phyloP scores from a whole-genome alignment of 73 alveolate genomes.

The Durusdinium trenchii region DNA sequence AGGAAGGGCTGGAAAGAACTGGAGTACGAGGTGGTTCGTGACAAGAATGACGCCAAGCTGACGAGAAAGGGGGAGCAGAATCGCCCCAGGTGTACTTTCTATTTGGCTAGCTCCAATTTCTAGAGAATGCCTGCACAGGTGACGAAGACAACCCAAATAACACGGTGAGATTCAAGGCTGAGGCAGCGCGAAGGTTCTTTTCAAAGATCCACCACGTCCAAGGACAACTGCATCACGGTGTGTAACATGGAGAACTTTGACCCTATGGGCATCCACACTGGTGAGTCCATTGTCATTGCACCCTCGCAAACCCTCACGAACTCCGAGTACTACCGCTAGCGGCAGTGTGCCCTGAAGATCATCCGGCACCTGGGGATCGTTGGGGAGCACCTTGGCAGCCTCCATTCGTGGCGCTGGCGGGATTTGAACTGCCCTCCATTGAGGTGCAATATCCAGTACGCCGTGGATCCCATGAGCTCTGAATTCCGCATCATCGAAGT shows the following conservation, averaged over 20 bases:
- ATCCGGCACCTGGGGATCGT: conserved; percentile 95
- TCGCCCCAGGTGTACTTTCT: too few relatives aligned
- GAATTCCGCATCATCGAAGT: conserved; percentile 94
- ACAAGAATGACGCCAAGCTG: conserved; percentile 95
- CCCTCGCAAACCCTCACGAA: conserved; percentile 95
- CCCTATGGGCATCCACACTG: conserved; percentile 96
- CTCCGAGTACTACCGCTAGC: conserved; percentile 73
- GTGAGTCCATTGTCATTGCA: conserved; percentile 95
- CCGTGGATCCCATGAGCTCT: conserved; percentile 77
- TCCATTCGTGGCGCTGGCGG: not conserved
- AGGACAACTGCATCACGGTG: conserved; percentile 95
- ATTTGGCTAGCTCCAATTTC: too few relatives aligned
- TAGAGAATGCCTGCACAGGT: too few relatives aligned
- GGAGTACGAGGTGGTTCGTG: conserved; percentile 96
- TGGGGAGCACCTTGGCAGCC: conserved; percentile 85
- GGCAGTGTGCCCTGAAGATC: conserved; percentile 88
- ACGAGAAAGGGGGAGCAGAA: too few relatives aligned
- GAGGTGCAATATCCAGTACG: conserved; percentile 95
- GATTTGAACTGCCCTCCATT: not conserved
- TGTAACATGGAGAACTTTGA: conserved; percentile 96
- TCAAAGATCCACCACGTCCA: too few relatives aligned
- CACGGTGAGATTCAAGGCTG: too few relatives aligned
- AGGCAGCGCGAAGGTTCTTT: too few relatives aligned
- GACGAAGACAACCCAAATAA: too few relatives aligned
- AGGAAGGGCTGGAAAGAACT: conserved; percentile 96